These are phyloP conservation scores for Ceratocystis eucalypticola DNA, from an alignment of 2,329 filamentous ascomycete genomes.

Conservation along the genomic window DNA sequence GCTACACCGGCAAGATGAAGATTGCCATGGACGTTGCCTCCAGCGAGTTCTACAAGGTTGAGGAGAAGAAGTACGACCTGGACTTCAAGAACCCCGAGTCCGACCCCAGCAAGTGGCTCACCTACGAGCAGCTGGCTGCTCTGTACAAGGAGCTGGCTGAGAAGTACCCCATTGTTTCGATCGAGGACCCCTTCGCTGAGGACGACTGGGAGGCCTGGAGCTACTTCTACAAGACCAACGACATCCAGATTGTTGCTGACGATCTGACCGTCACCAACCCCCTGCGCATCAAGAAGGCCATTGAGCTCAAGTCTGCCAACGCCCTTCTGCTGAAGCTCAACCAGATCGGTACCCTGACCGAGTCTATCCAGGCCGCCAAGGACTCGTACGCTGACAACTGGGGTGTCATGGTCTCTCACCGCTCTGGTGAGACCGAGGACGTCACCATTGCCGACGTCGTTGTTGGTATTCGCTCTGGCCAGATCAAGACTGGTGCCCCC, in stretches of 20 bases:
- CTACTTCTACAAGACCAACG: slow-evolving; percentile 99
- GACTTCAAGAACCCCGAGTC: slow-evolving; percentile 99
- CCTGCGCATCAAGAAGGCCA: slow-evolving; percentile 97
- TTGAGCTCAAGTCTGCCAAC: slow-evolving; percentile 97
- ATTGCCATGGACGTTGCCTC: slow-evolving; percentile 99
- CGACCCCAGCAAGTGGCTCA: slow-evolving; percentile 94
- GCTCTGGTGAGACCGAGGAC: slow-evolving; percentile 98
- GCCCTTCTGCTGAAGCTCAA: slow-evolving; percentile 98
- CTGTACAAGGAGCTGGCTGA: slow-evolving; percentile 74
- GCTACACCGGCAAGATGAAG: slow-evolving; percentile 90
- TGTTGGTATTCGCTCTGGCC: slow-evolving; percentile 86
- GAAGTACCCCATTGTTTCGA: slow-evolving; percentile 98
- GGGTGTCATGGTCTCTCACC: slow-evolving; percentile 99
- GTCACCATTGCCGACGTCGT: slow-evolving; percentile 98
- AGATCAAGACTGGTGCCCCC: slow-evolving; percentile 98
- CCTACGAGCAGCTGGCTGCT: slow-evolving; percentile 90
- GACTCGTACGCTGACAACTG: slow-evolving; percentile 90
- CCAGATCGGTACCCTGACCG: slow-evolving; percentile 97
- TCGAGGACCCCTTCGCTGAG: slow-evolving; percentile 98
- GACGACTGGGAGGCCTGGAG: slow-evolving; percentile 99
- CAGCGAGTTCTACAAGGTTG: slow-evolving; percentile 97
- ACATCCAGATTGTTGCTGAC: slow-evolving; percentile 97
- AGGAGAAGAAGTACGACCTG: slow-evolving; percentile 98
- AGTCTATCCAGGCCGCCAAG: slow-evolving; percentile 98
- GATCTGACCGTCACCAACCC: slow-evolving; percentile 99